Base-by-base conservation (phyloP, 495 filamentous ascomycete genomes). In the Tuber brumale region DNA sequence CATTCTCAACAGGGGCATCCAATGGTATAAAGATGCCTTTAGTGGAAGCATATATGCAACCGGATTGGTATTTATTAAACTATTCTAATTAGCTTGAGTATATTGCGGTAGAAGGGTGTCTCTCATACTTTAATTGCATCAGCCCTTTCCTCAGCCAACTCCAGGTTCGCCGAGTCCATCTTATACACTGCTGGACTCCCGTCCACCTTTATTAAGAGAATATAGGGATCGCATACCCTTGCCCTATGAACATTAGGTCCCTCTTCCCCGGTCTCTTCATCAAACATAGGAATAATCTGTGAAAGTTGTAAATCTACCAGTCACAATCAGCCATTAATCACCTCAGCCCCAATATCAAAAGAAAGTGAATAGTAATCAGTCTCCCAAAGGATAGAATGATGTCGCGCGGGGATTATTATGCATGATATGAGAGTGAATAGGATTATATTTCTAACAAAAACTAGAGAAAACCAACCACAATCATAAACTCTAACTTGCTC, bases 401-500 rank as follows among this genome's bases (percentile, higher is more conserved):
- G 35, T 66, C 35, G 57, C 27, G 57, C 27, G 27, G 57, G 57
- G 27, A 66, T 35, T 19, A 66, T 35, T 35, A 66, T 66, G 57
- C 27, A 35, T 35, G 57, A 66, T 31, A 66, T 66, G 27, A 3
- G 27, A 66, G n/a, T 9, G 14, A 66, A n/a, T 31, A 66, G 31
- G 57, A 66, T 66, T 66, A 66, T 66, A 66, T 66, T 66, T 66
- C 57, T 66, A 66, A 66, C 57, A 66, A 66, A 35, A 35, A 66
- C 57, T 66, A 66, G 57, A 66, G 70, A 44, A 77, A 39, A 79
- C 90, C 88, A 85, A 96, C 93, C 91, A 83, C 89, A 90, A 82
- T 97, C 94, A 81, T 96, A 98, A 74, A 89, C 92, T 70, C 94
- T 87, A 21, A 99, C 89, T 79, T 97, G 94, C 43, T 89, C 92